Conservation (phyloP, 345 rosid genomes). For the Rhodomyrtus tomentosa region DNA sequence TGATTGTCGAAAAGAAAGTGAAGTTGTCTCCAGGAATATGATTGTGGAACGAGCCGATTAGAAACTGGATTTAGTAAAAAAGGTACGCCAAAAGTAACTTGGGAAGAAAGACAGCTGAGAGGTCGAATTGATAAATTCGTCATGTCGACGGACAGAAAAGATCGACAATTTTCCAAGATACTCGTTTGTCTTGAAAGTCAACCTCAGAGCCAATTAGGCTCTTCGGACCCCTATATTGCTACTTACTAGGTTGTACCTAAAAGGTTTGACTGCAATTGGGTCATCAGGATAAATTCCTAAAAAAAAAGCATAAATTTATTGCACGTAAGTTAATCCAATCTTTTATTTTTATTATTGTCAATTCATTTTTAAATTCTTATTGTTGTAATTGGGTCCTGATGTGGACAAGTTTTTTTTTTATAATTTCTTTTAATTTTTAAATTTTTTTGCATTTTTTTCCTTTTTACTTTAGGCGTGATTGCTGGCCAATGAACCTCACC, state of each 20-base stretch:
- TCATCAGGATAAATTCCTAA: neutral
- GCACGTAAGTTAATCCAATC: neutral
- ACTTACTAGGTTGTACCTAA: neutral
- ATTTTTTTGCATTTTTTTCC: no score
- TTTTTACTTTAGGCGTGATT: no score
- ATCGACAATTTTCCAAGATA: neutral
- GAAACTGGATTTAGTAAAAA: neutral
- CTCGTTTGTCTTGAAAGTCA: no score
- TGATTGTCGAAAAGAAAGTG: no score
- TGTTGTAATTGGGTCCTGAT: no score
- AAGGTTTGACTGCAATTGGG: neutral
- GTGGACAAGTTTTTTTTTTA: no score
- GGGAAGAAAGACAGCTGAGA: neutral
- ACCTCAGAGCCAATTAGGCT: no score
- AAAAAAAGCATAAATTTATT: neutral
- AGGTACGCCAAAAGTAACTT: neutral
- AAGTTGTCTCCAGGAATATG: no score
- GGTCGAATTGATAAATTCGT: neutral
- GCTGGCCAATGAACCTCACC: no score
- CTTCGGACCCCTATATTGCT: neutral
- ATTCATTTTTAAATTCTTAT: no score
- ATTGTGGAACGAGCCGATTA: neutral
- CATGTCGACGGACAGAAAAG: neutral
- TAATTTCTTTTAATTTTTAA: no score
- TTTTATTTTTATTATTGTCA: no score